Evolutionary conservation across 1,284 basidiomycete genomes (phyloP).

Genomic region (Tilletia horrida): DNA sequence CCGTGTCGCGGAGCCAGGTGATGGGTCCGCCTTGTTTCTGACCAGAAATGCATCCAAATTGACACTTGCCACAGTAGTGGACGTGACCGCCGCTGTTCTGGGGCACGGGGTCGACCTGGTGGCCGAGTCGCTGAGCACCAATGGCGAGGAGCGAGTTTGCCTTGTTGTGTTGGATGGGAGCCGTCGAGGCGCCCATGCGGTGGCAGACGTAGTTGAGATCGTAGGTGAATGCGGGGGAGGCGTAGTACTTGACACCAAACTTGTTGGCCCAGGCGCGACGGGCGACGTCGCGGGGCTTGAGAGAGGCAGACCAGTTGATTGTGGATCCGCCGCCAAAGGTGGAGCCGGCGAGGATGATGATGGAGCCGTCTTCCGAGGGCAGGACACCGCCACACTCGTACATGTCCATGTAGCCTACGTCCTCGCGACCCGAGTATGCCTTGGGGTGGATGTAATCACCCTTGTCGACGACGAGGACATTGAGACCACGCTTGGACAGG

Average conservation of each 20-base stretch:
- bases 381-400: constrained; percentile 57
- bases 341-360: constrained; percentile 56
- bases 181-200: constrained; percentile 56
- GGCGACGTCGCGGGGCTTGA: constrained; percentile 56
- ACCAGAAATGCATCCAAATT: constrained; percentile 54
- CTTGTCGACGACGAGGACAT: constrained; percentile 58
- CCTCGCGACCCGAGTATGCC: constrained; percentile 52
- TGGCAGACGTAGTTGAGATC: constrained; percentile 55
- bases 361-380: constrained; percentile 54
- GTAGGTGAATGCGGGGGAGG: constrained; percentile 51
- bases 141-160: constrained; percentile 54
- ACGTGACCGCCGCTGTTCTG: constrained; percentile 57
- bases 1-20: constrained; percentile 55
- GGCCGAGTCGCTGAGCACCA: constrained; percentile 50
- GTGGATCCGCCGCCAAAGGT: constrained; percentile 59
- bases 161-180: constrained; percentile 55
- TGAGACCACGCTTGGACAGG: constrained; percentile 53
- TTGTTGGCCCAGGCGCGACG: constrained; percentile 56
- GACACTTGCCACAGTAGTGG: constrained; percentile 57
- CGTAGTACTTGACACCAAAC: constrained; percentile 55
- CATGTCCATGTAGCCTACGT: constrained; percentile 53
- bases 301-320: constrained; percentile 59
- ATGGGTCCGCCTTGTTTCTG: constrained; percentile 56
- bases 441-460: constrained; percentile 55
- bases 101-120: constrained; percentile 51